Conservation (phyloP, 1,284 basidiomycete species). For the Malassezia caprae region DNA sequence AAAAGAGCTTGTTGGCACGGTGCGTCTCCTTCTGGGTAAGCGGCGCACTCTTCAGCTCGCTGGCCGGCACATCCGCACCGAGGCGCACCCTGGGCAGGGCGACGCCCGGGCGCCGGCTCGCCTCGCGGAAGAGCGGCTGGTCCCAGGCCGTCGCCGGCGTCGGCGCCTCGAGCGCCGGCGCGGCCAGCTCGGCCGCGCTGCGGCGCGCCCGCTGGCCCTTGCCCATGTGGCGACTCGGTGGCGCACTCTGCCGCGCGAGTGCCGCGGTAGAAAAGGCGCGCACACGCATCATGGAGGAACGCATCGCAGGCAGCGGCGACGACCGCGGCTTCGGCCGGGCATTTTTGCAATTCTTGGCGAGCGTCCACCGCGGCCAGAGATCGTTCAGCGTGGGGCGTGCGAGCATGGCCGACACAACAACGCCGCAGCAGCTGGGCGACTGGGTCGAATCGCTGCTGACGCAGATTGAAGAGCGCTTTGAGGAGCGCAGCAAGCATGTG, state of each 20-base stretch:
- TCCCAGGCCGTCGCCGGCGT: conserved; percentile 8
- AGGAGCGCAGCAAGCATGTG: conserved; percentile 36
- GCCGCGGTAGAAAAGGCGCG: not conserved
- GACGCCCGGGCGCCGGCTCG: conserved; percentile 3
- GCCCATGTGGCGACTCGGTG: not conserved
- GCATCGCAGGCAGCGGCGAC: not conserved
- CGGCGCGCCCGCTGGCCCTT: not conserved
- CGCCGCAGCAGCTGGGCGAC: conserved; percentile 42
- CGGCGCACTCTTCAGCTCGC: not conserved
- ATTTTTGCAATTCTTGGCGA: not conserved
- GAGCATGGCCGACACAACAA: conserved; percentile 24
- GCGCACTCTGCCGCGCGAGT: not conserved
- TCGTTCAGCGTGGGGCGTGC: not conserved
- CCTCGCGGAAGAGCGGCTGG: conserved; percentile 7
- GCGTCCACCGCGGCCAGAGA: not conserved
- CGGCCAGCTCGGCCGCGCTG: not conserved
- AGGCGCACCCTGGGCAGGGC: not conserved
- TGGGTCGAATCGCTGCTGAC: conserved; percentile 42
- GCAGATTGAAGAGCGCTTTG: conserved; percentile 36
- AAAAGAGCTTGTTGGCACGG: conserved; percentile 10
- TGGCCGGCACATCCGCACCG: not conserved
- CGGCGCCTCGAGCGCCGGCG: not conserved
- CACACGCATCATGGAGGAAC: not conserved
- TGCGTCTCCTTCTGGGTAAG: conserved; percentile 1
- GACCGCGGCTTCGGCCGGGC: not conserved